phyloP scores from a whole-genome alignment of 2,329 filamentous ascomycete genomes.

The Pezicula neosporulosa region DNA sequence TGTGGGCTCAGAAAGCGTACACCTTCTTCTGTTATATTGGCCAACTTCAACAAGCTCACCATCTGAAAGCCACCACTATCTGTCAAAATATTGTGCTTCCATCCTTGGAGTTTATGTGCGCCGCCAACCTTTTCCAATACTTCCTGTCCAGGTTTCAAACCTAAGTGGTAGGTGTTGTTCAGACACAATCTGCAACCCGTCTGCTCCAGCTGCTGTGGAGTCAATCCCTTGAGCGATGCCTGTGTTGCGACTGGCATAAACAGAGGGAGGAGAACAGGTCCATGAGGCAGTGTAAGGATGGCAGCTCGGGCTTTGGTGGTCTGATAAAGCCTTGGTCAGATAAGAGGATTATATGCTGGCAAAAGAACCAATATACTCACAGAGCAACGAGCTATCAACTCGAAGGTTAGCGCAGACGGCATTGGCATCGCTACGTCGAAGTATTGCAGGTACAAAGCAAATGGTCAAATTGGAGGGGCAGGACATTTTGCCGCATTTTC shows the following conservation, averaged over 20 bases:
- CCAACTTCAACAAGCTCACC: constrained; percentile 92
- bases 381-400: constrained; percentile 75
- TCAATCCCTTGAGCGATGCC: constrained; percentile 90
- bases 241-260: constrained; percentile 99
- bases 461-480: background rate
- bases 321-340: constrained; percentile 40
- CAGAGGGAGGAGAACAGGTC: constrained; percentile 81
- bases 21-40: constrained; percentile 88
- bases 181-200: constrained; percentile 87
- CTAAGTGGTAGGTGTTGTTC: constrained; percentile 98
- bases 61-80: constrained; percentile 88
- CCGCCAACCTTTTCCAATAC: constrained; percentile 85
- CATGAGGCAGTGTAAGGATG: constrained; percentile 84
- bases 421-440: constrained; percentile 26
- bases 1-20: constrained; percentile 96
- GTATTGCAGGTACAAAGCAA: background rate
- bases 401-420: constrained; percentile 71
- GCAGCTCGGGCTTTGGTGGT: constrained; percentile 93
- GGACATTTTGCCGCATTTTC: background rate
- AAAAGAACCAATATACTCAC: constrained; percentile 45
- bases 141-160: constrained; percentile 89
- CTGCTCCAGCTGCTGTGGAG: constrained; percentile 85
- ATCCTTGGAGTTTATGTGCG: constrained; percentile 91
- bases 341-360: constrained; percentile 5
- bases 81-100: constrained; percentile 92